Evolutionary conservation across 352 stramenopile genomes (phyloP).

Genomic region (Pythium aristosporum): DNA sequence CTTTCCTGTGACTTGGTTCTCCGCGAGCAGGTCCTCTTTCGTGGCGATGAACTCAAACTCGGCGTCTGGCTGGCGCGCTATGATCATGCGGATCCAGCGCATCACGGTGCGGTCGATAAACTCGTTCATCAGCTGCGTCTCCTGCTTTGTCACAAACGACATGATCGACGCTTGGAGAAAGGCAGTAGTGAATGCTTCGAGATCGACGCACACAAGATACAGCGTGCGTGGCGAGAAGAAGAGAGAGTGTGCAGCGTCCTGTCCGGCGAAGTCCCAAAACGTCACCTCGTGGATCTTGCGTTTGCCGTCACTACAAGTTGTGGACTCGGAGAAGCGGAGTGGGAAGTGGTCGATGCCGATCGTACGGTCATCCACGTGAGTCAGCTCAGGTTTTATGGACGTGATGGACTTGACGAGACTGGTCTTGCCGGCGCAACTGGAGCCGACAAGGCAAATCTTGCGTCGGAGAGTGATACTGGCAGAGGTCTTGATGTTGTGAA

Average conservation of each 20-base stretch:
- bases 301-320: neutral
- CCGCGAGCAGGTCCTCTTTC: conserved; percentile 4
- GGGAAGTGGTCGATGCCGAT: conserved; percentile 34
- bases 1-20: neutral
- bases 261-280: conserved; percentile 22
- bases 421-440: conserved; percentile 27
- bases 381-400: neutral
- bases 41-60: conserved; percentile 25
- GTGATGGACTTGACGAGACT: conserved; percentile 8
- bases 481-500: neutral
- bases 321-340: conserved; percentile 9
- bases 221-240: conserved; percentile 22
- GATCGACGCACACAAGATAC: conserved; percentile 16
- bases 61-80: conserved; percentile 9
- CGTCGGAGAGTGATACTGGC: neutral
- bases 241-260: conserved; percentile 12
- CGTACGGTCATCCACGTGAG: conserved; percentile 22
- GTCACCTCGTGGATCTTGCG: conserved; percentile 10
- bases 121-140: neutral
- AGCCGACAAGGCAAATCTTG: neutral
- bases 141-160: neutral
- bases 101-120: conserved; percentile 10
- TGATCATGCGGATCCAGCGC: conserved; percentile 15
- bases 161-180: conserved; percentile 2
- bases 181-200: neutral